Evolutionary conservation across 768 basidiomycete genomes (phyloP).

Genomic region (Kwoniella sp.): DNA sequence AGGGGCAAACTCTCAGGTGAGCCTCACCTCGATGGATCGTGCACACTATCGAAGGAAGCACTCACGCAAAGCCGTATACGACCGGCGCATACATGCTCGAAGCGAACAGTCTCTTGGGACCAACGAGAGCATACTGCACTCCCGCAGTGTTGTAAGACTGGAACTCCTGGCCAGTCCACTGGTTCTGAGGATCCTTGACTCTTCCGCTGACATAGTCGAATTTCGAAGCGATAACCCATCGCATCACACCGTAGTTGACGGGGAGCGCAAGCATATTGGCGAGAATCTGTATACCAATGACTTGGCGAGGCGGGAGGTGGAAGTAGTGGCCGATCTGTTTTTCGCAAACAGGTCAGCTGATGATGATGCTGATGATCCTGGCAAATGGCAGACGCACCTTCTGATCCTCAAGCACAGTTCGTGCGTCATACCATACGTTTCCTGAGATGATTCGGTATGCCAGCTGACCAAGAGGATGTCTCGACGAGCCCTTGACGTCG

Average conservation of each 20-base stretch:
- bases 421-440: constrained; percentile 24
- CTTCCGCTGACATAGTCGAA: constrained; percentile 23
- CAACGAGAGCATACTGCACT: constrained; percentile 22
- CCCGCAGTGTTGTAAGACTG: constrained; percentile 21
- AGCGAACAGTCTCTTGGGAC: constrained; percentile 16
- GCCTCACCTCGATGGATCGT: no score
- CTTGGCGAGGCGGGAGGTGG: constrained; percentile 16
- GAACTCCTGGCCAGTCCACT: constrained; percentile 24
- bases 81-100: constrained; percentile 15
- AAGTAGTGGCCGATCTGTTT: constrained; percentile 22
- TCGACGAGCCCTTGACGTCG: constrained; percentile 19
- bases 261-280: constrained; percentile 19
- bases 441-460: constrained; percentile 24
- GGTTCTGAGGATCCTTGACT: constrained; percentile 10
- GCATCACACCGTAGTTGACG: constrained; percentile 22
- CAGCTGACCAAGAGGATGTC: constrained; percentile 21
- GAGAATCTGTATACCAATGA: constrained; percentile 19
- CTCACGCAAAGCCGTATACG: constrained; percentile 21
- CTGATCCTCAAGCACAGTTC: constrained; percentile 22
- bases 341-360: background rate
- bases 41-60: background rate
- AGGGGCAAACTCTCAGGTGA: background rate
- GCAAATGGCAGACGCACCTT: constrained; percentile 1
- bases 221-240: constrained; percentile 15
- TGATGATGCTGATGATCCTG: background rate